Percentiles rank a stretch among this genome's conserved stretches.
Evolutionary conservation across 345 rosid genomes (phyloP).

Genomic region (Orychophragmus violaceus): DNA sequence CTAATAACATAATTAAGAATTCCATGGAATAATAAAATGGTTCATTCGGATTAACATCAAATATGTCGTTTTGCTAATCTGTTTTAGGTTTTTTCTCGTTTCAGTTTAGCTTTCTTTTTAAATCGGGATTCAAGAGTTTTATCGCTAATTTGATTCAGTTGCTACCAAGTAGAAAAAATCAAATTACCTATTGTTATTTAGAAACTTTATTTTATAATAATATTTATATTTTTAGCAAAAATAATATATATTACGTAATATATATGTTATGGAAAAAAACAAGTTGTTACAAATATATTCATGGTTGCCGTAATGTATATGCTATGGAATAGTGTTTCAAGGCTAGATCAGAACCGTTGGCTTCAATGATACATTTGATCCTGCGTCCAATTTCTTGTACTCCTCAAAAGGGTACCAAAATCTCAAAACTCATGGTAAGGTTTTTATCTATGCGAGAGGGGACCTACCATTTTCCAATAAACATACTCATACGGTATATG

Average conservation of each 20-base stretch:
- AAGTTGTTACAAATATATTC: not conserved
- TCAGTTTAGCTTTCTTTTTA: no score
- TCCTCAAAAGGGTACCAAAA: not conserved
- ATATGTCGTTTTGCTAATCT: no score
- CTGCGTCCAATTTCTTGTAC: not conserved
- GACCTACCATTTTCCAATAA: not conserved
- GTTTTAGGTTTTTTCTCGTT: no score
- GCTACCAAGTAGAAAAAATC: no score
- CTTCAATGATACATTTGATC: not conserved
- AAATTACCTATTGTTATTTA: no score
- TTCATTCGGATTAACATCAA: not conserved
- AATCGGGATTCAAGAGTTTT: no score
- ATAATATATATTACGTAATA: not conserved
- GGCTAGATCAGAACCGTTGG: not conserved
- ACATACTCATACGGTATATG: conserved; percentile 7
- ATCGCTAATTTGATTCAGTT: no score
- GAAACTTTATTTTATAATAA: no score
- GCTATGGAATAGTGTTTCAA: not conserved
- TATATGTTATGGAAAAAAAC: not conserved
- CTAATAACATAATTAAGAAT: not conserved
- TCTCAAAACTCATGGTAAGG: conserved; percentile 9
- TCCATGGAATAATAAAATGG: not conserved
- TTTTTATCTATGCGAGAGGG: not conserved
- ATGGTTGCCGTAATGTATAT: not conserved
- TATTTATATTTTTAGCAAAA: no score